Percentiles rank a stretch among this genome's conserved stretches.
Conservation (phyloP, 176 grass and related monocot species). For the Paspalum vaginatum region DNA sequence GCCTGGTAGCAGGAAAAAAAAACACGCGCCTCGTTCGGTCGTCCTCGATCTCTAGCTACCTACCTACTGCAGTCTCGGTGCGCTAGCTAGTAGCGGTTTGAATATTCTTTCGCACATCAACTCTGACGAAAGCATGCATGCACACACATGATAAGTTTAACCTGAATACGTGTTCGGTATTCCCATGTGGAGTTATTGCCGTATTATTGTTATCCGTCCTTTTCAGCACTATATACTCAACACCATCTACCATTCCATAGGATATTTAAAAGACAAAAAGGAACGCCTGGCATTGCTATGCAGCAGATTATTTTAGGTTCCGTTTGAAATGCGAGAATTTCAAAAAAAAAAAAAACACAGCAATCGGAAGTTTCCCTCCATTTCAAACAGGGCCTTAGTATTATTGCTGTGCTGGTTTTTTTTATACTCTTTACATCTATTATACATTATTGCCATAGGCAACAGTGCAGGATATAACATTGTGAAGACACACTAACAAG, state of each 20-base stretch:
- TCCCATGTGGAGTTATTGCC: background rate
- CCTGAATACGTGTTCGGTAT: background rate
- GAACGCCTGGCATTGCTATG: no score
- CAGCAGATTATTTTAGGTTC: no score
- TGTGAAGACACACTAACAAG: background rate
- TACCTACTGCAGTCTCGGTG: background rate
- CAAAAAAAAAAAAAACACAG: no score
- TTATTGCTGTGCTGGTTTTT: no score
- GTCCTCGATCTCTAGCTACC: background rate
- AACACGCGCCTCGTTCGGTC: background rate
- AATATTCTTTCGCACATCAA: slow-evolving; percentile 7
- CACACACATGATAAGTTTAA: background rate
- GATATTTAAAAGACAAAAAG: no score
- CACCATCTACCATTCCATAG: no score
- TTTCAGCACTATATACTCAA: no score
- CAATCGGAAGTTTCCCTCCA: no score
- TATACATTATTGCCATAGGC: background rate
- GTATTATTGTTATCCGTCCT: background rate
- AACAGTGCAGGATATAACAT: background rate
- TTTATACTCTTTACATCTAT: no score
- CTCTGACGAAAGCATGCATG: background rate
- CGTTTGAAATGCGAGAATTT: no score
- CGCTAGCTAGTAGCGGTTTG: slow-evolving; percentile 2
- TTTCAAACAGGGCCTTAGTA: no score
- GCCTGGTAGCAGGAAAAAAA: background rate